phyloP scores from a whole-genome alignment of 306 rosid species.

The Abrus precatorius region DNA sequence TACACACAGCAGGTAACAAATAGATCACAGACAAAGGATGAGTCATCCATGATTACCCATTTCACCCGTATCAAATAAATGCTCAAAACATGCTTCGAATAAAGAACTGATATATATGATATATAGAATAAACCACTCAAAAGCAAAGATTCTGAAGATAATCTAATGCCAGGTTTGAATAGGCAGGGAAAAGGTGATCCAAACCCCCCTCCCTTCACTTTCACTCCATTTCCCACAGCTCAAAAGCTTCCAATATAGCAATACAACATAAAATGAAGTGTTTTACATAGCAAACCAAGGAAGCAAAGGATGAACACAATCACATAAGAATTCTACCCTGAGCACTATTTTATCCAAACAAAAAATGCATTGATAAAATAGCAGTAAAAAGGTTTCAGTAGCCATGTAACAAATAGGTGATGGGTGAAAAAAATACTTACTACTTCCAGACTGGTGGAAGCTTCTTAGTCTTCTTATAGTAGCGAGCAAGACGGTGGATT shows the following conservation, averaged over 20 bases:
- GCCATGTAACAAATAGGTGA: background rate
- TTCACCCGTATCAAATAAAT: background rate
- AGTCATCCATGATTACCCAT: background rate
- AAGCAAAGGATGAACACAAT: background rate
- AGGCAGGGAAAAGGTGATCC: too few species aligned
- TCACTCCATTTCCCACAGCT: background rate
- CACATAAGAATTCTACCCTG: too few species aligned
- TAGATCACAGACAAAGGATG: background rate
- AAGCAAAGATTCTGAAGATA: background rate
- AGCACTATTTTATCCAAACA: background rate
- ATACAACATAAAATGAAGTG: too few species aligned
- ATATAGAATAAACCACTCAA: background rate
- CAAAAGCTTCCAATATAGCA: background rate
- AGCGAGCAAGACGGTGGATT: slow-evolving; percentile 88
- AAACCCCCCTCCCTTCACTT: background rate
- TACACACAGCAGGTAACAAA: background rate
- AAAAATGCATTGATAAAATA: background rate
- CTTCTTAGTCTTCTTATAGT: slow-evolving; percentile 93
- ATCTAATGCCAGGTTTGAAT: background rate
- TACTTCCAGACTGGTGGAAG: slow-evolving; percentile 94
- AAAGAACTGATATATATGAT: background rate
- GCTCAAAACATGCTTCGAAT: background rate
- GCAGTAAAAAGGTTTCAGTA: background rate
- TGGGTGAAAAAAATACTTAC: slow-evolving; percentile 53
- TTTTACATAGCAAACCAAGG: background rate